Base-by-base conservation (phyloP, 305 asterid genomes). In the Withania somnifera region DNA sequence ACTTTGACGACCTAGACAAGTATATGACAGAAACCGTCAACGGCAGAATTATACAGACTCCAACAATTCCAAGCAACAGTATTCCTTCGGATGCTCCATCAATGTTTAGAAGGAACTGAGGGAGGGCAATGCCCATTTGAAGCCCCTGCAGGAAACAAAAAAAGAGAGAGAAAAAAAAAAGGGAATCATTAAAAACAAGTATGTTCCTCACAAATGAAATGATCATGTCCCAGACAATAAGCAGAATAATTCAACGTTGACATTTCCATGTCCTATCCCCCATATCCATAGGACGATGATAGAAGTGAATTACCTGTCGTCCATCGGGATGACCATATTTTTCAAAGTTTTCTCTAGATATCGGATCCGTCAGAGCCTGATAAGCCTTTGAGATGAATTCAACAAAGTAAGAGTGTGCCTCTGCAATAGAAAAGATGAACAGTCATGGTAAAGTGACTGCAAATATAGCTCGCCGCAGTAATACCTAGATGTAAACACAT, bases 261-360 rank as follows among this genome's bases (percentile, higher is more conserved):
- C 42, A 73, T 73, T 73, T 47, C 36, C 58, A 73, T 73, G 42
- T 26, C 79, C 64, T 19, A 51, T 3, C 24, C 38, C 38, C 26
- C 79, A 50, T 15, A 73, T 73, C 60, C 40, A 47, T 60, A 42
- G 6, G 47, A 66, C 47, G 14, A 42, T 38, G 40, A 80, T 77
- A 73, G 61, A 71, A 51, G 82, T 82, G 82, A 42, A 86, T 52
- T 88, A 94, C 99, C 99, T 96, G 99, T 84, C 98, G 90, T 84
- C 99, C 99, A 89, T 96, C 99, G 32, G 99, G 99, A 93, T 94
- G 99, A 58, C 99, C 99, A 90, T 94, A 96, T 83, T 93, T 96
- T 88, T 93, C 98, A 84, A 89, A 96, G 86, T 96, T 96, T 86
- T 96, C 98, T 68, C 99, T 98, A 56, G 99, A 91, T 76, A 90